A percentile compares a stretch with the other conserved stretches of the same genome.
Conservation (phyloP, 2,329 filamentous ascomycete genomes). For the Alternaria alternata region DNA sequence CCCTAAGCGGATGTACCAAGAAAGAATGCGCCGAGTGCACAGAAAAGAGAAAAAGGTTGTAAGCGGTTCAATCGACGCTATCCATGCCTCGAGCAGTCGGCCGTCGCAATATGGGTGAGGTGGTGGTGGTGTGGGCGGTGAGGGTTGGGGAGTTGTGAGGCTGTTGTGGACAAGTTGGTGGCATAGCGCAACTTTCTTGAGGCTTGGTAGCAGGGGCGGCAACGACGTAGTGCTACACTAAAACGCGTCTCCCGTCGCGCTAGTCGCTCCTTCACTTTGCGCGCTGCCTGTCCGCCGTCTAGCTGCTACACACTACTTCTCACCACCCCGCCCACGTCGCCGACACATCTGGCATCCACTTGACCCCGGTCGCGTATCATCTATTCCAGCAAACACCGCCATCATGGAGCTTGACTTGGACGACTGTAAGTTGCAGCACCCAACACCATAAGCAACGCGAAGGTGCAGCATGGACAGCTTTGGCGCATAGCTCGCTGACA, state of each 20-base stretch:
- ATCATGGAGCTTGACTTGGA: conserved; percentile 38
- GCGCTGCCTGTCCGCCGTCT: conserved; percentile 4
- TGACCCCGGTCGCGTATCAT: not conserved
- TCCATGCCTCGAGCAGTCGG: conserved; percentile 23
- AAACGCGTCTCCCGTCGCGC: conserved; percentile 33
- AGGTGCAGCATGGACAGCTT: not conserved
- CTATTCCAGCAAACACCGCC: not conserved
- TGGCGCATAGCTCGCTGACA: not conserved
- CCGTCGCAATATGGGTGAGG: conserved; percentile 9
- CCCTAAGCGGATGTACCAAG: conserved; percentile 13
- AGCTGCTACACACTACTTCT: not conserved
- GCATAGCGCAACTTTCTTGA: conserved; percentile 24
- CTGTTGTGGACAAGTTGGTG: conserved; percentile 8
- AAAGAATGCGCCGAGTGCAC: conserved; percentile 26
- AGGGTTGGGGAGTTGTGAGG: conserved; percentile 5
- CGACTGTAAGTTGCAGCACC: conserved; percentile 39
- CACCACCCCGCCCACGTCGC: conserved; percentile 7
- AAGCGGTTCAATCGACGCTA: conserved; percentile 22
- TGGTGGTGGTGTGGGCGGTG: conserved; percentile 11
- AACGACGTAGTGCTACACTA: conserved; percentile 34
- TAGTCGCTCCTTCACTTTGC: conserved; percentile 25
- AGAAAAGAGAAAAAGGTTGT: conserved; percentile 20
- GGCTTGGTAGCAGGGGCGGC: conserved; percentile 18
- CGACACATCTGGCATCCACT: not conserved
- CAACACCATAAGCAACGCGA: not conserved